Evolutionary conservation across 257 asterid genomes (phyloP).

Genomic region (Forsythia viridissima): DNA sequence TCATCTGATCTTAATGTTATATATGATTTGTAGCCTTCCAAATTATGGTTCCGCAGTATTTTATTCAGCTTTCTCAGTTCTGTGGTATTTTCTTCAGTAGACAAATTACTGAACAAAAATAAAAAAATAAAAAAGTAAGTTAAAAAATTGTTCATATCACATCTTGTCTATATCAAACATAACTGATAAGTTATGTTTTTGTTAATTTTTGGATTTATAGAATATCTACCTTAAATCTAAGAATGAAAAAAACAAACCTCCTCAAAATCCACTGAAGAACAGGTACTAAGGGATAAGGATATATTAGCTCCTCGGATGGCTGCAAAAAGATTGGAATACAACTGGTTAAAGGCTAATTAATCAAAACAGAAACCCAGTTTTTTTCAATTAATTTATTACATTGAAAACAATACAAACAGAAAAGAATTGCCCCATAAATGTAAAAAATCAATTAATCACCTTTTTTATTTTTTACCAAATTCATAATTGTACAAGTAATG

Average conservation of each 20-base stretch:
- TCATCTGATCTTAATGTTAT: too few relatives aligned
- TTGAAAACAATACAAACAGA: not conserved
- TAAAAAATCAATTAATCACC: not conserved
- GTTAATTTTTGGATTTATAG: not conserved
- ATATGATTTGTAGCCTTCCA: not conserved
- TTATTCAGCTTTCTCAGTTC: not conserved
- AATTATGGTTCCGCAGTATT: too few relatives aligned
- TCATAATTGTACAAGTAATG: not conserved
- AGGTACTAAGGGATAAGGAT: constrained; percentile 41
- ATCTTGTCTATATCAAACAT: too few relatives aligned
- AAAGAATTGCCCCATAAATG: not conserved
- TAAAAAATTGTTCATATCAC: too few relatives aligned
- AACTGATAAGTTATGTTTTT: not conserved
- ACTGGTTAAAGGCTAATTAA: not conserved
- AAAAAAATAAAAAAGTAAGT: too few relatives aligned
- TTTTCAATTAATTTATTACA: not conserved
- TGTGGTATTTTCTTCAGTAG: not conserved
- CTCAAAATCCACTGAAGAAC: constrained; percentile 17
- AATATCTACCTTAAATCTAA: constrained; percentile 4
- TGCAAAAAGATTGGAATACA: constrained; percentile 5
- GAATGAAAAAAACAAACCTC: constrained; percentile 9
- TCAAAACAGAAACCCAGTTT: not conserved
- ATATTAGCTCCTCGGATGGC: constrained; percentile 33
- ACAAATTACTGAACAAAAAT: not conserved
- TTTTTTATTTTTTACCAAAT: not conserved